Evolutionary conservation across 805 yeast species (phyloP), one percentile per base, ranked within the genome.

Genomic region (Lachancea nothofagi): DNA sequence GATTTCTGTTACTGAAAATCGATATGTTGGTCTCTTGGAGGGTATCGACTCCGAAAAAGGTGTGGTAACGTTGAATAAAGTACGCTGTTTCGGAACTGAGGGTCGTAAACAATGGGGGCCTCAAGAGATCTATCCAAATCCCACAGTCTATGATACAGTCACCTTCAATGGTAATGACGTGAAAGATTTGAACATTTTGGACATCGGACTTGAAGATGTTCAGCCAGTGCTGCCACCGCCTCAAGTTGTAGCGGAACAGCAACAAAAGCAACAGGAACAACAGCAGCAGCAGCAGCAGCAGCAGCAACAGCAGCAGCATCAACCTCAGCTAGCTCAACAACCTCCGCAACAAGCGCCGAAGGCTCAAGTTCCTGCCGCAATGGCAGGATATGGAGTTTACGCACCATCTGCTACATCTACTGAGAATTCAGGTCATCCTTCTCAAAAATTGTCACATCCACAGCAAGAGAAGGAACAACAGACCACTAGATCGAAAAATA

Each of bases 121-220:
- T 12, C 70, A 74, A 47, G 94, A 86, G 60, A 78, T 87, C 29
- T 73, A 77, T 41, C 82, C 94, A 5, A 80, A 85, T 14, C 63
- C 70, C n/a, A 71, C 70, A 30, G 72, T 81, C 12, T 85, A 77
- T 62, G 89, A 84, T 20, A 75, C 74, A 42, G 86, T 93, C 37
- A 84, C 83, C 40, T 83, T 93, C 61, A 77, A 89, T 51, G 98
- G 98, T 27, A 77, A 84, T 19, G 97, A 90, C 53, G 97, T 93
- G 17, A 83, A 85, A 64, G 96, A 84, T 55, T 71, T 93, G 61
- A 78, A 78, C 49, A 93, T 93, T 40, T 71, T 90, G 54, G 97
- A 88, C 46, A 71, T 70, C 26, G 78, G 80, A 3, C 65, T 80
- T 43, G 80, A 78, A 29, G 76, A 76, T 43, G 83, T 82, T 22